These are phyloP conservation scores for Pneumocystis jirovecii DNA, from an alignment of 1,139 yeast genomes.

Conservation along the genomic window DNA sequence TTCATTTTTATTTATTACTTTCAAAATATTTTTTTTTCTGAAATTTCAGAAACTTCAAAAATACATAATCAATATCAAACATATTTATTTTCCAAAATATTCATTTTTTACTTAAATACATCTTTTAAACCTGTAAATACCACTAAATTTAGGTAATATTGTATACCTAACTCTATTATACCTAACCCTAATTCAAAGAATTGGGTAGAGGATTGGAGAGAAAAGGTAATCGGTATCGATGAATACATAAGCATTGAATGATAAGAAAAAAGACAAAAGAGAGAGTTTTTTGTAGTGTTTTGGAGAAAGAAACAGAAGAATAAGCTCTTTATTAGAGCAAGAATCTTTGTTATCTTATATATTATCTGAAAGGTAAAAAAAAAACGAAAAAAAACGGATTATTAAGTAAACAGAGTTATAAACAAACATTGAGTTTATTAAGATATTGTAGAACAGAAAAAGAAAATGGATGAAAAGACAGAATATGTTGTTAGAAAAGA, in stretches of 20 bases:
- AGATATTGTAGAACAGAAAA: background rate
- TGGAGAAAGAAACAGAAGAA: background rate
- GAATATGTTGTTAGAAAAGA: background rate
- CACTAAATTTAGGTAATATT: too few species aligned
- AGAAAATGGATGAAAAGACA: background rate
- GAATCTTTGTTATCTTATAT: background rate
- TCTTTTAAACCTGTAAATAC: too few species aligned
- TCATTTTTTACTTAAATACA: too few species aligned
- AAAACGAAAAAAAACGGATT: background rate
- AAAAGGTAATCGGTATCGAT: background rate
- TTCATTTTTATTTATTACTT: too few species aligned
- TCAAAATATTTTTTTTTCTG: too few species aligned
- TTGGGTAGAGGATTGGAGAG: background rate
- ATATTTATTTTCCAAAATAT: too few species aligned
- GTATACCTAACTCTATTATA: too few species aligned
- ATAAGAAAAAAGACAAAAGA: background rate
- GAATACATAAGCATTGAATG: background rate
- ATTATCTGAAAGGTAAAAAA: background rate
- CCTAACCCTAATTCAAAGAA: background rate
- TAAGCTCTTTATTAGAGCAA: background rate
- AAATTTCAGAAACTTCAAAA: too few species aligned
- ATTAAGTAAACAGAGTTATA: background rate
- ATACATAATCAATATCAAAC: too few species aligned
- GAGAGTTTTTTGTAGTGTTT: background rate
- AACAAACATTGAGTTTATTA: background rate